A percentile compares a stretch with the other conserved stretches of the same genome.
Conservation (phyloP, 257 asterid genomes). For the Fraxinus quadrangulata region DNA sequence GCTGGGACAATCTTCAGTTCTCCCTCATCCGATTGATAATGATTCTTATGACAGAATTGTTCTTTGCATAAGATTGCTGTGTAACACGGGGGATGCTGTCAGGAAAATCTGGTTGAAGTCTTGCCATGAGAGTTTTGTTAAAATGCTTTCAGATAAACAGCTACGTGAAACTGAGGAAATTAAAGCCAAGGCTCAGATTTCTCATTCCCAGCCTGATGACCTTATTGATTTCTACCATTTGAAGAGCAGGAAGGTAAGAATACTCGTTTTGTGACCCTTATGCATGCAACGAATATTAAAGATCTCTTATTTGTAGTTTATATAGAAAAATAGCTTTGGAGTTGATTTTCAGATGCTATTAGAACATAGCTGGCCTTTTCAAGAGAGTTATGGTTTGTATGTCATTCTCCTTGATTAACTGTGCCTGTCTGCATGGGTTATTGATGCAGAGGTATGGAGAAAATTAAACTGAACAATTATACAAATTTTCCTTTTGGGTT, state of each 20-base stretch:
- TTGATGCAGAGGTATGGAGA: neutral
- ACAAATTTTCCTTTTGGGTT: neutral
- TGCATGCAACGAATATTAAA: constrained; percentile 21
- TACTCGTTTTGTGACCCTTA: constrained; percentile 21
- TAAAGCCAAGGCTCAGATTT: constrained; percentile 76
- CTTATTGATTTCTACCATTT: constrained; percentile 92
- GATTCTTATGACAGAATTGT: constrained; percentile 84
- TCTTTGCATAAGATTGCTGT: constrained; percentile 76
- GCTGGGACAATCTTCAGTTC: constrained; percentile 86
- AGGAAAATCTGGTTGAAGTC: constrained; percentile 86
- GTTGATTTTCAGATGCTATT: constrained; percentile 5
- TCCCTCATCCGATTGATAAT: constrained; percentile 90
- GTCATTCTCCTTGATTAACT: neutral
- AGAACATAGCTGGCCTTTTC: neutral
- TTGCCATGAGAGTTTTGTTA: constrained; percentile 89
- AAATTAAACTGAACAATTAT: neutral
- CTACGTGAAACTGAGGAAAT: constrained; percentile 87
- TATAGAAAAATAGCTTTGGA: neutral
- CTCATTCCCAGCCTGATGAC: constrained; percentile 91
- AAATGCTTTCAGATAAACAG: constrained; percentile 93
- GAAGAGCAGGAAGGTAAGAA: constrained; percentile 86
- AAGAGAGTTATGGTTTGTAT: neutral
- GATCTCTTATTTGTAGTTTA: constrained; percentile 1
- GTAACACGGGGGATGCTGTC: constrained; percentile 64
- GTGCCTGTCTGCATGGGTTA: neutral